Evolutionary conservation across 164 flowering plant genomes (phyloP).

Genomic region (Vitis rotundifolia): DNA sequence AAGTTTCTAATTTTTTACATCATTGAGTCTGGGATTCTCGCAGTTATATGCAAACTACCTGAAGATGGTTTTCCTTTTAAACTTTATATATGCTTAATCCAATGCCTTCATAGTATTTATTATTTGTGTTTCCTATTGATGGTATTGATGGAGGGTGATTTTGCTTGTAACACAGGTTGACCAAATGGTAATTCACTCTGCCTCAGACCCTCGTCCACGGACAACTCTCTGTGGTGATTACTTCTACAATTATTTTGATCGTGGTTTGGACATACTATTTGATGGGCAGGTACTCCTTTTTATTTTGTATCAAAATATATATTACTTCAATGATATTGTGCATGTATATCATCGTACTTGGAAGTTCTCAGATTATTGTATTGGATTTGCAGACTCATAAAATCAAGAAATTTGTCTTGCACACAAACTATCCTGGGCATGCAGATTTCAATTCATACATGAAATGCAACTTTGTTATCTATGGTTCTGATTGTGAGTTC

Average conservation of each 20-base stretch:
- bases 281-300: slow-evolving; percentile 79
- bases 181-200: slow-evolving; percentile 98
- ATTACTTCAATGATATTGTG: not conserved
- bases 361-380: slow-evolving; percentile 9
- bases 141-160: slow-evolving; percentile 6
- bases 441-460: slow-evolving; percentile 94
- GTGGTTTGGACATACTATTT: slow-evolving; percentile 94
- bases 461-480: slow-evolving; percentile 87
- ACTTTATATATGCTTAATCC: too few relatives aligned
- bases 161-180: slow-evolving; percentile 63
- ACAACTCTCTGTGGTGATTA: slow-evolving; percentile 94
- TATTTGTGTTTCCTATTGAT: too few relatives aligned
- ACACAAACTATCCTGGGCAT: slow-evolving; percentile 97
- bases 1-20: not conserved
- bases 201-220: slow-evolving; percentile 88
- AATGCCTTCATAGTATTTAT: too few relatives aligned
- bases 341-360: not conserved
- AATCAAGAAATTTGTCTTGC: slow-evolving; percentile 93
- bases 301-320: not conserved
- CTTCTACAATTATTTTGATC: slow-evolving; percentile 88
- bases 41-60: not conserved
- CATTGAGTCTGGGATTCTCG: not conserved
- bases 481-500: slow-evolving; percentile 51
- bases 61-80: not conserved
- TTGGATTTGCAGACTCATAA: slow-evolving; percentile 77